A percentile compares a stretch with the other conserved stretches of the same genome.
Evolutionary conservation across 2,329 filamentous ascomycete species (phyloP).

Genomic region (Drechslerella coelobrocha): DNA sequence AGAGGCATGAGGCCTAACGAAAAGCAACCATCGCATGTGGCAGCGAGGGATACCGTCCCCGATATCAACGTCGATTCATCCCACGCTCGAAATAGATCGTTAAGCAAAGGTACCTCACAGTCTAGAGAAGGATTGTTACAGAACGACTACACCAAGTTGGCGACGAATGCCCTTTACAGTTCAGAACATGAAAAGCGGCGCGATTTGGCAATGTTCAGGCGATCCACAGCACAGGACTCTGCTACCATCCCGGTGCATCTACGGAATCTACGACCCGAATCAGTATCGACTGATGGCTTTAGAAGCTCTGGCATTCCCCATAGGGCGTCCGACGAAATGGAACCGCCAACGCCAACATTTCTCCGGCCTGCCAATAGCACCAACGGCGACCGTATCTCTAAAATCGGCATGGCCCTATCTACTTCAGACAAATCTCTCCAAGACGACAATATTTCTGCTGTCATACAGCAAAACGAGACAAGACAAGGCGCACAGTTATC

Average conservation of each 20-base stretch:
- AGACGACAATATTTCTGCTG: constrained; percentile 39
- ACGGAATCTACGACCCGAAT: constrained; percentile 41
- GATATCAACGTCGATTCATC: constrained; percentile 43
- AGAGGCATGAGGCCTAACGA: constrained; percentile 11
- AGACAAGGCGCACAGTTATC: constrained; percentile 13
- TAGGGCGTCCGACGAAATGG: constrained; percentile 23
- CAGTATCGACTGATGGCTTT: constrained; percentile 40
- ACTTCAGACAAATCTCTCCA: constrained; percentile 48
- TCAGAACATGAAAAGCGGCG: constrained; percentile 39
- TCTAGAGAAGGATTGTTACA: constrained; percentile 43
- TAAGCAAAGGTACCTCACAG: constrained; percentile 48
- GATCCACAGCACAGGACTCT: constrained; percentile 46
- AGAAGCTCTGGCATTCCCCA: constrained; percentile 20
- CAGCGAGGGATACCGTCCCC: constrained; percentile 18
- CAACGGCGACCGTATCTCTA: constrained; percentile 38
- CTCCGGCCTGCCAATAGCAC: constrained; percentile 1
- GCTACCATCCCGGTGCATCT: constrained; percentile 45
- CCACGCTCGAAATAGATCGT: constrained; percentile 34
- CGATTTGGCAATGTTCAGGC: constrained; percentile 39
- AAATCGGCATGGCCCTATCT: constrained; percentile 47
- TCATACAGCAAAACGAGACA: constrained; percentile 22
- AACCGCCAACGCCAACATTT: constrained; percentile 12
- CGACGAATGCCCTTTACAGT: constrained; percentile 11
- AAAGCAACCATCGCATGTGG: constrained; percentile 19
- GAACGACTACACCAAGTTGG: constrained; percentile 32